Base-by-base conservation (phyloP, 306 rosid genomes). In the Ochetophila trinervis region DNA sequence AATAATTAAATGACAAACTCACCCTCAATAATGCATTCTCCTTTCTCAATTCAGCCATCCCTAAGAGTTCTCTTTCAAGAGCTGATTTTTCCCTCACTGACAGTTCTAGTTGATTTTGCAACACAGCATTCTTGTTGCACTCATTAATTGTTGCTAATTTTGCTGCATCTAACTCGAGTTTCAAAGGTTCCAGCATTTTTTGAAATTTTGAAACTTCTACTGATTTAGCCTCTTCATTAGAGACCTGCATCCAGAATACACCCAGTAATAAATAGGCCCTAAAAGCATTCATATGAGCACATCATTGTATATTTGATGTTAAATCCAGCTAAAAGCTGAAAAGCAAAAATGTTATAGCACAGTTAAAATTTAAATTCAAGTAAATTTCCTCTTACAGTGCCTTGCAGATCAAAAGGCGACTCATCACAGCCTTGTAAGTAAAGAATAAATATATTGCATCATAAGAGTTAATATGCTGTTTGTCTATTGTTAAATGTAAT, bases 51-150 rank as follows among this genome's bases (percentile, higher is more conserved):
- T 84, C 91, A 55, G 86, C 86, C 82, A 84, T 80, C 36, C 77
- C 75, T 67, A 65, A 55, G 62, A 84, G 87, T 74, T 90, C 99
- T 77, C 95, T 83, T 80, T 84, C 86, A 66, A 93, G 73, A 65
- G 88, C 86, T 35, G 75, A 80, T 82, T 84, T 93, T 77, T 85
- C 99, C 78, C 90, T 93, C 17, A 66, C 45, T 11, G 89, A 86
- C 74, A 88, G 76, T 52, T 84, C 97, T 75, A 90, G 63, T 82
- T 88, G 99, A 82, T 86, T 90, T 70, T 88, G 88, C 71, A 93
- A 82, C 81, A 86, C 86, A 15, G 88, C 96, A 80, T 84, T 93
- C 84, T 88, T 93, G 84, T 93, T 90, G 82, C 87, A 93, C 79
- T 93, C 99, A 66, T 93, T 90, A 56, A 93, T 88, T 74, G 94